Percentiles rank a stretch among this genome's conserved stretches.
These are phyloP conservation scores for Fulvia fulva DNA, from an alignment of 2,329 filamentous ascomycete genomes.

Conservation along the genomic window DNA sequence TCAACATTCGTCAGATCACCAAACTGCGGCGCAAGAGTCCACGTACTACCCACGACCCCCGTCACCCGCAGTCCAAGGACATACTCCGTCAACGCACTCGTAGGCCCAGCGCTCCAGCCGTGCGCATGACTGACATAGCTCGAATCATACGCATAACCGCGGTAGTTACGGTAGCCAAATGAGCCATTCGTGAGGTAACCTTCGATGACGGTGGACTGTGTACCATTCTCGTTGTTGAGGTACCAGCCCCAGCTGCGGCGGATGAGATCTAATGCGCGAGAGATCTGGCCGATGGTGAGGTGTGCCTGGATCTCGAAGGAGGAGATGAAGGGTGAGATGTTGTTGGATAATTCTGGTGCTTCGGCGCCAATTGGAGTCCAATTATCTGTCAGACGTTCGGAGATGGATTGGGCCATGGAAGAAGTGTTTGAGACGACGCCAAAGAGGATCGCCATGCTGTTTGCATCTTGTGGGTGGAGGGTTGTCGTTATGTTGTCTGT, in stretches of 20 bases:
- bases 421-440: slow-evolving; percentile 36
- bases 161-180: slow-evolving; percentile 49
- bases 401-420: slow-evolving; percentile 32
- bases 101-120: slow-evolving; percentile 37
- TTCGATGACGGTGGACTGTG: slow-evolving; percentile 43
- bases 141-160: slow-evolving; percentile 28
- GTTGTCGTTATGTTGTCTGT: slow-evolving; percentile 38
- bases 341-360: slow-evolving; percentile 39
- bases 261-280: slow-evolving; percentile 43
- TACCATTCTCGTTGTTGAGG: slow-evolving; percentile 39
- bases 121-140: slow-evolving; percentile 30
- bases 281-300: slow-evolving; percentile 36
- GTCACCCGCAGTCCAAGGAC: slow-evolving; percentile 44
- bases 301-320: slow-evolving; percentile 45
- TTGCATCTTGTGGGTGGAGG: slow-evolving; percentile 53
- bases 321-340: slow-evolving; percentile 42
- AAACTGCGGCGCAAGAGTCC: slow-evolving; percentile 45
- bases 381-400: slow-evolving; percentile 36
- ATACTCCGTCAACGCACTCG: slow-evolving; percentile 43
- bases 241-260: slow-evolving; percentile 41
- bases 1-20: slow-evolving; percentile 42
- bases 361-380: slow-evolving; percentile 47
- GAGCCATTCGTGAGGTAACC: slow-evolving; percentile 42
- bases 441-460: slow-evolving; percentile 40
- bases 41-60: slow-evolving; percentile 38